Percentiles rank a stretch among this genome's conserved stretches.
Conservation (phyloP, 495 filamentous ascomycete species). For the Xylaria acuta region DNA sequence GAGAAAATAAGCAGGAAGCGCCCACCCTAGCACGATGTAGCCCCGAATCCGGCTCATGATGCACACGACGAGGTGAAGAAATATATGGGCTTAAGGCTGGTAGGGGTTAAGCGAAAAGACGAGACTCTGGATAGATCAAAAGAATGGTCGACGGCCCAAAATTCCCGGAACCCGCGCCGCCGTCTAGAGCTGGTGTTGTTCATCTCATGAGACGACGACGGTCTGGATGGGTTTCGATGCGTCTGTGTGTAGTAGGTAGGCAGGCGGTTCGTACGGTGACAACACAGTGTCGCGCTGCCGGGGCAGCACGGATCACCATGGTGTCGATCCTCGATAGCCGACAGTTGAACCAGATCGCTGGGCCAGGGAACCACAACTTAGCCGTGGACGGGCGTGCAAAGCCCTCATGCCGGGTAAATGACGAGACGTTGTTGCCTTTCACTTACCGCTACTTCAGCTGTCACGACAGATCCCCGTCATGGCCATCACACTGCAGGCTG, state of each 20-base stretch:
- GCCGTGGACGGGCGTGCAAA: constrained; percentile 7
- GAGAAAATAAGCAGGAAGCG: not conserved
- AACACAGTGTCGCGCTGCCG: constrained; percentile 18
- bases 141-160: not conserved
- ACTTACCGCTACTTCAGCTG: constrained; percentile 28
- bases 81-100: not conserved
- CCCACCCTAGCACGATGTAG: not conserved
- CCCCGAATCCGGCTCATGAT: not conserved
- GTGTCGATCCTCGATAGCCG: constrained; percentile 40
- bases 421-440: constrained; percentile 14
- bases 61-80: not conserved
- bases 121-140: not conserved
- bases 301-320: constrained; percentile 7
- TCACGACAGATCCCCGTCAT: constrained; percentile 17
- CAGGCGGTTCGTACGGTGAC: constrained; percentile 1
- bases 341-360: constrained; percentile 43
- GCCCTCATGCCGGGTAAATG: constrained; percentile 9
- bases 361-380: constrained; percentile 29
- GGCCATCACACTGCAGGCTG: not conserved
- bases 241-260: not conserved
- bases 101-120: not conserved
- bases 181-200: not conserved
- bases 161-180: not conserved
- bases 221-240: not conserved
- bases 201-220: not conserved